Base-by-base conservation (phyloP, 1,284 basidiomycete genomes). In the Phenoliferia sp. region DNA sequence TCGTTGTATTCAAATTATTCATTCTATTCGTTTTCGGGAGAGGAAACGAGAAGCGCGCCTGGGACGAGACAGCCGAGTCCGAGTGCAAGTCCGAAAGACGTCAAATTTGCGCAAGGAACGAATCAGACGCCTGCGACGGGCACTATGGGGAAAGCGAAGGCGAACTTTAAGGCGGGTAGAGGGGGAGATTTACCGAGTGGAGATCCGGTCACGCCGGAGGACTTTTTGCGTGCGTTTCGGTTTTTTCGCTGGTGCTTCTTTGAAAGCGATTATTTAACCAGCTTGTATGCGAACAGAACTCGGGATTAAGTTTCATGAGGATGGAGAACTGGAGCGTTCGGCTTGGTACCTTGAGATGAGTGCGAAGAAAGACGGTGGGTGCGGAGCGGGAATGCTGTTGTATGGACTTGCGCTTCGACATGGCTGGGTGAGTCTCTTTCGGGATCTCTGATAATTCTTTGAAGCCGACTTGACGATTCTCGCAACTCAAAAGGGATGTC, bases 351-450 rank as follows among this genome's bases (percentile, higher is more conserved):
- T 95, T 78, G 90, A 94, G 80, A 85, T 85, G 76, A 86, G 87
- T 50, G 91, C 92, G 16, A 89, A 84, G 62, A 80, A 86, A 64
- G 80, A 84, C 48, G 91, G 90, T 2, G 92, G 92, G 1, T 92
- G 89, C 77, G 89, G 88, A 2, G 87, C 90, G 2, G 92, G 92
- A 17, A 94, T 94, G 91, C 81, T 94, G 69, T 92, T 94, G 90
- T 94, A 89, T 84, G 92, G 92, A 10, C 33, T 72, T 22, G 83
- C 90, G n/a, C 80, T 94, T 72, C 82, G 92, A 61, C 90, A 94
- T 78, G 92, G 91, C 0, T 95, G 92, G 92, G 92, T 74, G 15
- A 31, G 71, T 59, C 31, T 28, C 16, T 32, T 9, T 17, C 34
- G 22, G 19, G 22, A 16, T 28, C 10, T 48, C 44, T n/a, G 32